Conservation (phyloP, 768 basidiomycete genomes). For the Pluteus cervinus region DNA sequence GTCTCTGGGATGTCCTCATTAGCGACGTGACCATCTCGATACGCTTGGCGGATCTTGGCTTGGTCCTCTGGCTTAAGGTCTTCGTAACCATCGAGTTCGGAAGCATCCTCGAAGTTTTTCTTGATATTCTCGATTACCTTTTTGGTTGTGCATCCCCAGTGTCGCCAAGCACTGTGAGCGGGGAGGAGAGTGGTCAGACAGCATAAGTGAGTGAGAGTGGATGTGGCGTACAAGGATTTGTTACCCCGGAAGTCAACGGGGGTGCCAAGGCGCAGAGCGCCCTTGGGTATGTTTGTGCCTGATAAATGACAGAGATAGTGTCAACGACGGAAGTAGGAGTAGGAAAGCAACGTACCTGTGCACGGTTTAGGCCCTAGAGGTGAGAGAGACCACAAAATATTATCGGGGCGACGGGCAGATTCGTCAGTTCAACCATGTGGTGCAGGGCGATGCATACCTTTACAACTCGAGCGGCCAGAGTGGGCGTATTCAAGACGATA, state of each 20-base stretch:
- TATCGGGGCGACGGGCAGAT: too few relatives aligned
- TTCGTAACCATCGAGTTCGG: constrained; percentile 84
- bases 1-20: constrained; percentile 78
- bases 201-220: constrained; percentile 2
- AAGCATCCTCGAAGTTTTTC: constrained; percentile 43
- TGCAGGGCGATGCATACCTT: constrained; percentile 46
- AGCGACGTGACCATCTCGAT: constrained; percentile 71
- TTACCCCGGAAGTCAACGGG: constrained; percentile 70
- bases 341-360: constrained; percentile 42
- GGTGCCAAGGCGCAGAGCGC: constrained; percentile 64
- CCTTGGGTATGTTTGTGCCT: constrained; percentile 74
- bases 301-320: constrained; percentile 14
- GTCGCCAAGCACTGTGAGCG: constrained; percentile 66
- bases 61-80: constrained; percentile 66
- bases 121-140: constrained; percentile 72
- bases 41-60: constrained; percentile 64
- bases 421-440: too few relatives aligned
- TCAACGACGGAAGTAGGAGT: neutral
- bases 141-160: constrained; percentile 83
- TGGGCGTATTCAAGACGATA: constrained; percentile 78
- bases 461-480: constrained; percentile 69
- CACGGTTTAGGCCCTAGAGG: constrained; percentile 73
- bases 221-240: constrained; percentile 51
- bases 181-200: too few relatives aligned
- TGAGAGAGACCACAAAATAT: constrained; percentile 19